A percentile compares a stretch with the other conserved stretches of the same genome.
These are phyloP conservation scores for Rhodotorula kratochvilovae DNA, from an alignment of 768 basidiomycete species.

Conservation along the genomic window DNA sequence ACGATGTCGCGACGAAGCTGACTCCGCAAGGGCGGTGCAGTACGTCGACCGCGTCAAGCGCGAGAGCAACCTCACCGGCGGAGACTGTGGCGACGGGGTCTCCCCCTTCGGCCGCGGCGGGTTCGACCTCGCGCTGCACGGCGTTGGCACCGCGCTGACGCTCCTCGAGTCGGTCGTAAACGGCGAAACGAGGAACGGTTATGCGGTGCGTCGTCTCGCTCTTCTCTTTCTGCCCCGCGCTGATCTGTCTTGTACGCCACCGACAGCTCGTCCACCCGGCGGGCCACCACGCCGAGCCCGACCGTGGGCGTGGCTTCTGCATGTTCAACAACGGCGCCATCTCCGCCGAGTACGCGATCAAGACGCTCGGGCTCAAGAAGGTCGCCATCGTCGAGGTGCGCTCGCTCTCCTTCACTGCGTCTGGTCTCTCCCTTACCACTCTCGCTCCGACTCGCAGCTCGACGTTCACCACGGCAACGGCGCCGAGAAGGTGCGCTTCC, in stretches of 20 bases:
- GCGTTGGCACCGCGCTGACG: background rate
- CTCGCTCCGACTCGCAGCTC: too few relatives aligned
- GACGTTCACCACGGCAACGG: background rate
- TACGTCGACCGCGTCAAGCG: conserved; percentile 1
- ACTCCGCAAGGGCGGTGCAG: background rate
- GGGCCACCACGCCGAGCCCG: background rate
- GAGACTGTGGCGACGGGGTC: background rate
- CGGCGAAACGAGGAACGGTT: background rate
- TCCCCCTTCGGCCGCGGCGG: background rate
- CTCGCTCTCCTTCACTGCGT: background rate
- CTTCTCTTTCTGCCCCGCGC: too few relatives aligned
- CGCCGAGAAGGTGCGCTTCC: background rate
- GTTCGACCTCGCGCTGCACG: background rate
- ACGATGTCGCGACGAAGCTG: background rate
- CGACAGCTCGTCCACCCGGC: background rate
- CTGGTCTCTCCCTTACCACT: too few relatives aligned
- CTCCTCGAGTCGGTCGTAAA: background rate
- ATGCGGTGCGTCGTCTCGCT: background rate
- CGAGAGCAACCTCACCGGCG: background rate
- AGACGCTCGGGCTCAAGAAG: background rate
- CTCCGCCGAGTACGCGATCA: background rate
- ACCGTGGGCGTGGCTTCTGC: background rate
- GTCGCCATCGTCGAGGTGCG: background rate
- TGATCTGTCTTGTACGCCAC: too few relatives aligned
- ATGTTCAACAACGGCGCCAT: background rate